Base-by-base conservation (phyloP, 768 basidiomycete genomes). In the Mycena vitilis region DNA sequence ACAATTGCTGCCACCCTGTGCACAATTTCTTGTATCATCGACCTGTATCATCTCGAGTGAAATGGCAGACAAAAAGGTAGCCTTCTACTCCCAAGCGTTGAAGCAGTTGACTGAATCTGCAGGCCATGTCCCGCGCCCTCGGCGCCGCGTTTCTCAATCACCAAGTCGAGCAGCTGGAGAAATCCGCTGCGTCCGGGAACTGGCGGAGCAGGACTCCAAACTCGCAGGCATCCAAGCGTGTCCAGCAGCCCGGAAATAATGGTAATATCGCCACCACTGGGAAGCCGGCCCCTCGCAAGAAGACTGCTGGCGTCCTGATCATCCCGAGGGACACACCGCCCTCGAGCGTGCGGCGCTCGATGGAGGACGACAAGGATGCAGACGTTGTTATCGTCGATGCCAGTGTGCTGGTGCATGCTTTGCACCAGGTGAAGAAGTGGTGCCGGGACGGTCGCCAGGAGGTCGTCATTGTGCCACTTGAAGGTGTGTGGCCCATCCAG, bases 141-240 rank as follows among this genome's bases (percentile, higher is more conserved):
- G 94, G 94, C 22, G 93, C 94, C 36, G 94, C 94, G 3, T 95
- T 95, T 76, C 86, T 95, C 66, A 91, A 86, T 70, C 94, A 95
- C 73, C 93, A 95, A 74, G 94, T 95, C 51, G 92, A 95, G 73
- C 91, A 95, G 75, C 89, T 95, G 61, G 94, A 95, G 81, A 91
- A 91, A 78, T 84, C 89, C 0, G 91, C 85, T 20, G 80, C 83
- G 10, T 84, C 86, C 2, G 86, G 85, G 0, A 91, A 89, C 70
- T 91, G 91, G 91, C 82, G 90, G 69, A 87, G 87, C 63, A 83
- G 63, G 13, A 7, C 64, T 1, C 53, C 63, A 5, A 56, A 54
- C 40, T 23, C 49, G 0, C 66, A 60, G 15, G 8, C 58, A 11
- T 60, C 49, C 76, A 75, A 82, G 75, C 77, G 81, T 47, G 76